Evolutionary conservation across 139 green algal species (phyloP).

Genomic region (Pleodorina starrii): DNA sequence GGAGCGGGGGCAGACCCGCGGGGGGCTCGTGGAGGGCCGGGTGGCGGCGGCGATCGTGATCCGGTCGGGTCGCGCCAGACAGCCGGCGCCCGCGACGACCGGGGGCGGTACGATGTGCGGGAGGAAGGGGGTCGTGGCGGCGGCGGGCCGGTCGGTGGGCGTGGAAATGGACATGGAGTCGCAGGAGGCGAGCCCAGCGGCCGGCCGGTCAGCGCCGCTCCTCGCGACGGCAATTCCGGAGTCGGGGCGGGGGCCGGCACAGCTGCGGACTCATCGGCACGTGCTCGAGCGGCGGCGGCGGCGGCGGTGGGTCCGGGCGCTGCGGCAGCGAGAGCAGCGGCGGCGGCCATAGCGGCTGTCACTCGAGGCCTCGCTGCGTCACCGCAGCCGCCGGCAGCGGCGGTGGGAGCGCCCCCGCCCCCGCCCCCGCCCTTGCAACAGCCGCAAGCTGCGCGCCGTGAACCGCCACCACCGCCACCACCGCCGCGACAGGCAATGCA

Average conservation of each 20-base stretch:
- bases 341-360: conserved; percentile 6
- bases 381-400: background rate
- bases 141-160: background rate
- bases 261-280: background rate
- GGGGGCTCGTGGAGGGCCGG: too few species aligned
- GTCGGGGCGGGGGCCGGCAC: too few species aligned
- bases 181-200: background rate
- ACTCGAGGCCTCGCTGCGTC: background rate
- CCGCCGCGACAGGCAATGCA: background rate
- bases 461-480: background rate
- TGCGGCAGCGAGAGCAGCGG: background rate
- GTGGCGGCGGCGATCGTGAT: too few species aligned
- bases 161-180: too few species aligned
- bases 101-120: background rate
- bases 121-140: background rate
- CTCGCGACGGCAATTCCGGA: too few species aligned
- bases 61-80: too few species aligned
- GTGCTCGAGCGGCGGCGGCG: background rate
- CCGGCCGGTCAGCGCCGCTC: background rate
- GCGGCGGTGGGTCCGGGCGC: background rate
- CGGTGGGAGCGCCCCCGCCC: background rate
- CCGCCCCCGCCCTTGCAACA: background rate
- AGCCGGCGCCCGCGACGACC: too few species aligned
- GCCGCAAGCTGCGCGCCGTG: background rate
- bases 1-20: background rate